A percentile compares a stretch with the other conserved stretches of the same genome.
These are phyloP conservation scores for Cardamine resedifolia DNA, from an alignment of 345 rosid species.

Conservation along the genomic window DNA sequence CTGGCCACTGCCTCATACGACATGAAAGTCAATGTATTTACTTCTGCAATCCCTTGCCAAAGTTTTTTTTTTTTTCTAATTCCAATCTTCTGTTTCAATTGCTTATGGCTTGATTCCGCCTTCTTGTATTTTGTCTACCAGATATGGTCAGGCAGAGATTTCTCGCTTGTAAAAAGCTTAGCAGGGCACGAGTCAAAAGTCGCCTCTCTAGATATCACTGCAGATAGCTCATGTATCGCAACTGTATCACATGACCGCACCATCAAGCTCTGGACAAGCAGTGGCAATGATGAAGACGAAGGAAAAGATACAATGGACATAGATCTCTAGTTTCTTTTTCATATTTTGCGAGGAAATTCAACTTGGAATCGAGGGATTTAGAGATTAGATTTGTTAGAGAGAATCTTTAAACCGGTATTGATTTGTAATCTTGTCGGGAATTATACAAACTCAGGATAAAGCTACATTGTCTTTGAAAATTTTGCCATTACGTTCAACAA, in stretches of 20 bases:
- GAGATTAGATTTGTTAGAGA: conserved; percentile 14
- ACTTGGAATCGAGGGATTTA: neutral
- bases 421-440: neutral
- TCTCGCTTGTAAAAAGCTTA: conserved; percentile 75
- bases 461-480: conserved; percentile 15
- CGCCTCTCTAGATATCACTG: conserved; percentile 59
- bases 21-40: conserved; percentile 77
- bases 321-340: conserved; percentile 34
- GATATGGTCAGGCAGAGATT: conserved; percentile 96
- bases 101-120: conserved; percentile 22
- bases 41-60: conserved; percentile 20
- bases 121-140: conserved; percentile 35
- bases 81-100: conserved; percentile 5
- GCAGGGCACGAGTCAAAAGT: conserved; percentile 88
- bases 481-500: conserved; percentile 12
- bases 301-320: conserved; percentile 52
- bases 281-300: conserved; percentile 34
- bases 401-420: conserved; percentile 3
- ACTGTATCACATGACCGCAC: conserved; percentile 76
- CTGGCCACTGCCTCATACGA: conserved; percentile 92
- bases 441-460: neutral
- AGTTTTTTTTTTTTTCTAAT: neutral
- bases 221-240: conserved; percentile 63
- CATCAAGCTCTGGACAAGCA: conserved; percentile 71
- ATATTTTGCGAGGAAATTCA: neutral